Evolutionary conservation across 805 yeast species (phyloP), one percentile per base, ranked within the genome.

Genomic region (Danielia oregonensis): DNA sequence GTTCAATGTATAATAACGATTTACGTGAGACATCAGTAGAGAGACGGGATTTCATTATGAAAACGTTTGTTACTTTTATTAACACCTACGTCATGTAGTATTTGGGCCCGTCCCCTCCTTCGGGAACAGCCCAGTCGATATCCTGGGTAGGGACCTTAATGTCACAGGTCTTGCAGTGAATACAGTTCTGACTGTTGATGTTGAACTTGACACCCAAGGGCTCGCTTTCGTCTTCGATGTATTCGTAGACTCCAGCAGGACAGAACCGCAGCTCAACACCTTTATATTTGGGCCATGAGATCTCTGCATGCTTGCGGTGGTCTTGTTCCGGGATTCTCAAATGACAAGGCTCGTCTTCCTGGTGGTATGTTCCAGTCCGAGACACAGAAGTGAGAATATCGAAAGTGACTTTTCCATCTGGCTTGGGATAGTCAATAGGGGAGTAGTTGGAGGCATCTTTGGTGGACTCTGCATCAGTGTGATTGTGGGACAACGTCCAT

Each of bases 91-190:
- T 82, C 81, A 86, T 77, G 58, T 82, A 81, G 59, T 93, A 93
- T 61, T 93, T 93, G 37, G 98, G 98, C 10, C 98, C 98, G 59
- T 85, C 98, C 19, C 97, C 97, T 42, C 98, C 97, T 67, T 93
- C 97, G 6, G 98, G 98, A n/a, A 87, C 96, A 9, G 80, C 76
- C 98, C 98, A 93, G 55, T 77, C 73, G 43, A 93, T 93, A 55
- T 89, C 96, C 63, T 91, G 96, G 1, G 86, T 72, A 6, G 98
- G 98, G 7, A 83, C 94, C 63, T 93, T 93, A 59, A 93, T 93
- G 62, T 93, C 98, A 69, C 98, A 91, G 2, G 97, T 91, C 63
- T 93, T 93, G 68, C 98, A 93, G 61, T 93, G 98, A 46, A 93
- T 89, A 68, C 98, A 93, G 63, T 93, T 93, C 64, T 93, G 98